Conservation (phyloP, 139 green algal species). For the Diplosphaera chodatii region DNA sequence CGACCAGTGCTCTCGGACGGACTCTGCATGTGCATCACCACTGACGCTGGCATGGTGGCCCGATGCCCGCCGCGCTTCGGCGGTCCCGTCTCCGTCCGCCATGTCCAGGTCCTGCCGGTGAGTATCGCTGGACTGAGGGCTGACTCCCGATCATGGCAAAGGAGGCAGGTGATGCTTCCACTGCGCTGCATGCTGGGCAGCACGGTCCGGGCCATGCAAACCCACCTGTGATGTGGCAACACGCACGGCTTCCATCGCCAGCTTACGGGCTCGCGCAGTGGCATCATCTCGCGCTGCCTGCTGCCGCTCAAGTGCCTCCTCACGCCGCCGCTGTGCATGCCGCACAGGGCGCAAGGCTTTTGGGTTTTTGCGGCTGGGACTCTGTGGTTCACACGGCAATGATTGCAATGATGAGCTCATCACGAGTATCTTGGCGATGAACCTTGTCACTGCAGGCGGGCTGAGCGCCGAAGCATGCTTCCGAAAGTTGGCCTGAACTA, state of each 20-base stretch:
- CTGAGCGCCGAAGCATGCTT: too few relatives aligned
- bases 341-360: background rate
- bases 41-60: background rate
- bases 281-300: constrained; percentile 15
- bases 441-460: too few relatives aligned
- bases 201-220: too few relatives aligned
- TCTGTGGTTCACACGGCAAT: background rate
- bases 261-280: constrained; percentile 11
- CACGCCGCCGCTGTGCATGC: constrained; percentile 24
- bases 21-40: background rate
- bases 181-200: too few relatives aligned
- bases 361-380: background rate
- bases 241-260: constrained; percentile 7
- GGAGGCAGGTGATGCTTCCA: too few relatives aligned
- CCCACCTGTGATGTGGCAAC: too few relatives aligned
- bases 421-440: too few relatives aligned
- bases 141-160: too few relatives aligned
- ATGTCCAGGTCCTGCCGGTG: too few relatives aligned
- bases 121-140: too few relatives aligned
- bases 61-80: background rate
- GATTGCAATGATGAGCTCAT: too few relatives aligned
- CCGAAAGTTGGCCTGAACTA: too few relatives aligned
- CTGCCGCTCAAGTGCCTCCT: constrained; percentile 32
- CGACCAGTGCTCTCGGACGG: constrained; percentile 39
- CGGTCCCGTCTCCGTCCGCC: background rate